Base-by-base conservation (phyloP, 169 alveolate species). In the Plasmodium berghei region DNA sequence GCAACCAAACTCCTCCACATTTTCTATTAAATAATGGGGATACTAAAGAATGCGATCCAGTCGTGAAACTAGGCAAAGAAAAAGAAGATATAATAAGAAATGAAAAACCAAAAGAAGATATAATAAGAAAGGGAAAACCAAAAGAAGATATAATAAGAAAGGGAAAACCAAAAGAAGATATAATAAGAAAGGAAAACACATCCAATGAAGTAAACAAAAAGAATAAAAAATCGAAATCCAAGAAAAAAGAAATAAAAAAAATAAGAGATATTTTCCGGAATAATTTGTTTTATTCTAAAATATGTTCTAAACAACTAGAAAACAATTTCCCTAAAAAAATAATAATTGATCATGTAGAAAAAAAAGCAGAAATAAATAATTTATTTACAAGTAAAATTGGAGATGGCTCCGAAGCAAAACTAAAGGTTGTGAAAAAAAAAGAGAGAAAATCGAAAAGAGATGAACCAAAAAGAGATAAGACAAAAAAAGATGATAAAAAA, bases 291-390 rank as follows among this genome's bases (percentile, higher is more conserved):
- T 52, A 52, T 8, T 52, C 59, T 52, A 52, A 52, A 52, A 8
- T 52, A 52, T 12, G 59, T 14, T 52, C 59, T 52, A 52, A 12
- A 14, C n/a, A 52, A 8, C 5, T 52, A 52, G 20, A 24, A 20
- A 45, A 58, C 5, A 9, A 58, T 20, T 45, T 45, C 67, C n/a
- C n/a, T 52, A 34, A 34, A 34, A 34, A 34, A 34, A 34, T 34
- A 52, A 52, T 3, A 52, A 52, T 52, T 52, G n/a, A 14, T 16
- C 4, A 55, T 16, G 18, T 16, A n/a, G 22, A 55, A 55, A 55
- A 55, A 55, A 55, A 55, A 55, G 26, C 69, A 59, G 20, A 59
- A 18, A 48, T 69, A 20, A 61, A 16, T n/a, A n/a, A 28, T 24
- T 24, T 69, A 26, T 55, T 48, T 28, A 69, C 48, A 40, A 69